A percentile compares a stretch with the other conserved stretches of the same genome.
Evolutionary conservation across 2,329 filamentous ascomycete genomes (phyloP).

Genomic region (Xylaria arbuscula): DNA sequence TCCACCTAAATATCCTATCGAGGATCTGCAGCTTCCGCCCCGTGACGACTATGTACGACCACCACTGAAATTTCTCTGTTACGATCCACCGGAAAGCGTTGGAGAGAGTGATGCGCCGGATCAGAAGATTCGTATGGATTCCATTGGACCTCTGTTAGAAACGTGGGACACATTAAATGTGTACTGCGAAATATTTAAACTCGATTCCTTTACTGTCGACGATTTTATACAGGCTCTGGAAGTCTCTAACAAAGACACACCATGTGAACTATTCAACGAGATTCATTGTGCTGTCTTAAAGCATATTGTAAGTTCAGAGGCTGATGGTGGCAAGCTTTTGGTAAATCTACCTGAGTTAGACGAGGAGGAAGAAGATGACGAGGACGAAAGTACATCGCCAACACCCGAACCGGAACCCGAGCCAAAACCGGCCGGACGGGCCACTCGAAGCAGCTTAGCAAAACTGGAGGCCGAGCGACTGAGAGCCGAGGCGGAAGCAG

Average conservation of each 20-base stretch:
- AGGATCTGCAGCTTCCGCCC: slow-evolving; percentile 85
- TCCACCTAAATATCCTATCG: slow-evolving; percentile 92
- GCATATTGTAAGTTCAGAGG: slow-evolving; percentile 80
- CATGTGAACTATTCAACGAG: slow-evolving; percentile 88
- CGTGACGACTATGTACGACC: slow-evolving; percentile 76
- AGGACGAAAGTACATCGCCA: slow-evolving; percentile 62
- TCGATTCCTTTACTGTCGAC: slow-evolving; percentile 98
- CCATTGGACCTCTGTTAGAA: slow-evolving; percentile 86
- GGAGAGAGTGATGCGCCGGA: slow-evolving; percentile 60
- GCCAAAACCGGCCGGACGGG: slow-evolving; percentile 72
- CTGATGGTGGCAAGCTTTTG: slow-evolving; percentile 81
- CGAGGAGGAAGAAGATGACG: slow-evolving; percentile 72
- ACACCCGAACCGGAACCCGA: slow-evolving; percentile 77
- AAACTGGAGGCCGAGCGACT: slow-evolving; percentile 80
- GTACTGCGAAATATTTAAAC: slow-evolving; percentile 92
- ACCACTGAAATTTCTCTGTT: slow-evolving; percentile 79
- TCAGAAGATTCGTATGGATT: slow-evolving; percentile 79
- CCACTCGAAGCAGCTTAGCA: slow-evolving; percentile 86
- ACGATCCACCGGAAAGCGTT: slow-evolving; percentile 66
- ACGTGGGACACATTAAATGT: slow-evolving; percentile 98
- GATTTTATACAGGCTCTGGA: slow-evolving; percentile 92
- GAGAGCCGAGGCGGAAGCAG: slow-evolving; percentile 68
- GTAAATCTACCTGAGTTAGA: slow-evolving; percentile 81
- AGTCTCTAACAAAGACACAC: slow-evolving; percentile 76
- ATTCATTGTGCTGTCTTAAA: slow-evolving; percentile 93